Evolutionary conservation across 2,329 filamentous ascomycete genomes (phyloP).

Genomic region (Colletotrichum australisinense): DNA sequence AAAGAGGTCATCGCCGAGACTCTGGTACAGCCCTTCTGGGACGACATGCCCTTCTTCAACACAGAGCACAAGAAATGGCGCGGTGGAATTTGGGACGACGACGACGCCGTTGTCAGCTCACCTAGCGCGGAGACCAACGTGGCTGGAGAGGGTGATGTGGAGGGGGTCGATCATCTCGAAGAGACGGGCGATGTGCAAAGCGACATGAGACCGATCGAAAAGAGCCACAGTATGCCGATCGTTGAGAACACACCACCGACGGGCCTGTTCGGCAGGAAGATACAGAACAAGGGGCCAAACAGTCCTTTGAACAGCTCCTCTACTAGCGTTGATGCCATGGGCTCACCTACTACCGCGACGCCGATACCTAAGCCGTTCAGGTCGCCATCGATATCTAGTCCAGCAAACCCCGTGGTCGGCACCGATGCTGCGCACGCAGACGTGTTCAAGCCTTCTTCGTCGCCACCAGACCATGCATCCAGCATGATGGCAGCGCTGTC

Average conservation of each 20-base stretch:
- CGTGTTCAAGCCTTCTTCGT: constrained; percentile 66
- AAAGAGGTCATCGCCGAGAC: constrained; percentile 95
- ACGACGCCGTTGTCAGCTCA: constrained; percentile 57
- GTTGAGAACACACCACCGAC: constrained; percentile 52
- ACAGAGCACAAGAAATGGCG: constrained; percentile 83
- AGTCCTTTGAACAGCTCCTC: constrained; percentile 54
- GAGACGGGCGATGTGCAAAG: constrained; percentile 50
- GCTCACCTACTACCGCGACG: constrained; percentile 52
- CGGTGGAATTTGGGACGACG: constrained; percentile 82
- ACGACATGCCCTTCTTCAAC: constrained; percentile 91
- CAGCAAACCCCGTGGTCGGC: constrained; percentile 73
- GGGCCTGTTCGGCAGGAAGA: constrained; percentile 63
- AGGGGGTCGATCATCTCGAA: constrained; percentile 58
- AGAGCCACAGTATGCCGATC: constrained; percentile 63
- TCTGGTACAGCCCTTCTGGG: constrained; percentile 93
- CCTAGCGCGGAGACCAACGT: constrained; percentile 50
- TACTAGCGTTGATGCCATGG: constrained; percentile 55
- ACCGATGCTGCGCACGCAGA: constrained; percentile 76
- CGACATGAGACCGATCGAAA: constrained; percentile 62
- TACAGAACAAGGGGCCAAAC: constrained; percentile 49
- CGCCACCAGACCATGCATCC: constrained; percentile 69
- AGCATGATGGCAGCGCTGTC: constrained; percentile 76
- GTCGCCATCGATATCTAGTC: constrained; percentile 71
- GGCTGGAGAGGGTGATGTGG: constrained; percentile 59
- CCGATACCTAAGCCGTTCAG: constrained; percentile 41